Percentiles rank a stretch among this genome's conserved stretches.
These are phyloP conservation scores for Rhodotorula sp. DNA, from an alignment of 1,284 basidiomycete species.

Conservation along the genomic window DNA sequence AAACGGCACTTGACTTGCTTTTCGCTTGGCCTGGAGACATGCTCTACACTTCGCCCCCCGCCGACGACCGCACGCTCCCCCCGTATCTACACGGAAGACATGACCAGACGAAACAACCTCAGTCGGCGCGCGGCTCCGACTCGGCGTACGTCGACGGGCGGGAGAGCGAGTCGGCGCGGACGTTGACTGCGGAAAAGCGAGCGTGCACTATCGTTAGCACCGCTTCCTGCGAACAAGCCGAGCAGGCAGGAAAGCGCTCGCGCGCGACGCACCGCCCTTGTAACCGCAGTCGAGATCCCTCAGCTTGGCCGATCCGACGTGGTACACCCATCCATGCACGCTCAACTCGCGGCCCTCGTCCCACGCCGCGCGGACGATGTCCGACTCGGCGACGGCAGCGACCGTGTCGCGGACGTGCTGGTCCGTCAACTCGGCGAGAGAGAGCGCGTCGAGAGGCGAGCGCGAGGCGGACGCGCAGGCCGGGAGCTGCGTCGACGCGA, in stretches of 20 bases:
- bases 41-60: too few relatives aligned
- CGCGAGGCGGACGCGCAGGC: not conserved
- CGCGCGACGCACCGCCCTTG: slow-evolving; percentile 29
- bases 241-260: not conserved
- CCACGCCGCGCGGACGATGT: slow-evolving; percentile 73
- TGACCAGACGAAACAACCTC: not conserved
- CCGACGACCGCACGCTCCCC: too few relatives aligned
- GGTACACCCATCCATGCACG: slow-evolving; percentile 85
- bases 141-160: slow-evolving; percentile 29
- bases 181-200: slow-evolving; percentile 1
- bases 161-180: slow-evolving; percentile 34
- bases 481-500: slow-evolving; percentile 24
- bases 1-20: too few relatives aligned
- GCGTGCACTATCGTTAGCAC: not conserved
- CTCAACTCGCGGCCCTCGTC: slow-evolving; percentile 57
- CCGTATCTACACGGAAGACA: not conserved
- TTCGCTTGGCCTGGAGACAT: too few relatives aligned
- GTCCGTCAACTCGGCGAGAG: slow-evolving; percentile 60
- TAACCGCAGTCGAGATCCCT: slow-evolving; percentile 64
- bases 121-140: slow-evolving; percentile 21
- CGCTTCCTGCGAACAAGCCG: not conserved
- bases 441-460: slow-evolving; percentile 25
- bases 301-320: slow-evolving; percentile 68
- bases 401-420: slow-evolving; percentile 79
- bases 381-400: slow-evolving; percentile 65